A percentile compares a stretch with the other conserved stretches of the same genome.
Evolutionary conservation across 2,329 filamentous ascomycete genomes (phyloP).

Genomic region (Didymella pomorum): DNA sequence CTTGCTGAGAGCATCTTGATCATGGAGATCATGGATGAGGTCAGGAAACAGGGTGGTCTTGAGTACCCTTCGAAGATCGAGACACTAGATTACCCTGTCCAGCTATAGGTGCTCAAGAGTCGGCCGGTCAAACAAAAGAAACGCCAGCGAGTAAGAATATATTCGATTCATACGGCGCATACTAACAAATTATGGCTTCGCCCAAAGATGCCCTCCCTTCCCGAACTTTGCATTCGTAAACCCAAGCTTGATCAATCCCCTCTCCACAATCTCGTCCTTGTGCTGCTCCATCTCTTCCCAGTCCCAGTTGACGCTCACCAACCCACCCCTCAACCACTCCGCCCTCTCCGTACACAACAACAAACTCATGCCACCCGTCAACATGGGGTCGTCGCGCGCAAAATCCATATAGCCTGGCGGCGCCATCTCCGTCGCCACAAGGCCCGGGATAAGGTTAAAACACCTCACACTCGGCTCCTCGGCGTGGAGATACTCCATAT

Average conservation of each 20-base stretch:
- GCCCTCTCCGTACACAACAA: slow-evolving; percentile 20
- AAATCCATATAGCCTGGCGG: not conserved
- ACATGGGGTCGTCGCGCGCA: slow-evolving; percentile 17
- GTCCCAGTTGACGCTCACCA: slow-evolving; percentile 38
- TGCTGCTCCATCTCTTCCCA: slow-evolving; percentile 38
- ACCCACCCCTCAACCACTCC: slow-evolving; percentile 22
- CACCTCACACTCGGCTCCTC: not conserved
- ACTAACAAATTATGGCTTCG: not conserved
- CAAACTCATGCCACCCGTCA: slow-evolving; percentile 19
- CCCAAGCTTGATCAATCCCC: slow-evolving; percentile 33
- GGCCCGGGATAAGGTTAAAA: not conserved
- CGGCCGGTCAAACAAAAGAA: not conserved
- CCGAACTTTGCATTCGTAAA: slow-evolving; percentile 25
- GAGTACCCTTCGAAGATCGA: slow-evolving; percentile 73
- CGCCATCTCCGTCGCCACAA: slow-evolving; percentile 2
- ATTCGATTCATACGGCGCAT: not conserved
- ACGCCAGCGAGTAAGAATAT: not conserved
- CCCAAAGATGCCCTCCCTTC: slow-evolving; percentile 23
- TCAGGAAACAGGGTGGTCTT: slow-evolving; percentile 68
- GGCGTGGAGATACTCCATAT: not conserved
- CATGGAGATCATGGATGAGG: slow-evolving; percentile 82
- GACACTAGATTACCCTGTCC: slow-evolving; percentile 51
- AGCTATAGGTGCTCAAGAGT: slow-evolving; percentile 26
- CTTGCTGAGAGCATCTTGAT: slow-evolving; percentile 83
- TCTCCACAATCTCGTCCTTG: slow-evolving; percentile 38